These are phyloP conservation scores for Fomitopsis palustris DNA, from an alignment of 1,284 basidiomycete genomes.

Conservation along the genomic window DNA sequence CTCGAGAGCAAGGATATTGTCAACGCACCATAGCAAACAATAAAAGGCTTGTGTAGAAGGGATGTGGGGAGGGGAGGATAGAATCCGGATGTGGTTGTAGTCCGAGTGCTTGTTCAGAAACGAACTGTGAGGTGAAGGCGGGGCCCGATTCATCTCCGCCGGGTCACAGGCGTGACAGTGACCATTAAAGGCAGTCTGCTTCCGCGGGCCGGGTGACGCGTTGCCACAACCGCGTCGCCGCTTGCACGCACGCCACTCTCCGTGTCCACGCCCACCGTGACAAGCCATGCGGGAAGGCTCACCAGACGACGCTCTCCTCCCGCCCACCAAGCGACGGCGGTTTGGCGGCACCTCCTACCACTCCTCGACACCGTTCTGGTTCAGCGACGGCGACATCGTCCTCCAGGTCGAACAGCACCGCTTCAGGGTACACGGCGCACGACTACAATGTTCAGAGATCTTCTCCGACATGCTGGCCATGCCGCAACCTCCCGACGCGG, in stretches of 20 bases:
- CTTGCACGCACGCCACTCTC: not conserved
- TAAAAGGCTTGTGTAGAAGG: not conserved
- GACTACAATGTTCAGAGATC: conserved; percentile 13
- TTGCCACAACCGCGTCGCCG: not conserved
- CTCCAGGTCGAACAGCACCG: conserved; percentile 16
- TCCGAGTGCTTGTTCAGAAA: conserved; percentile 21
- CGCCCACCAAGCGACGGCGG: not conserved
- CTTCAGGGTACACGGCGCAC: conserved; percentile 21
- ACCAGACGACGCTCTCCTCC: not conserved
- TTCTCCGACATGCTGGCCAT: conserved; percentile 30
- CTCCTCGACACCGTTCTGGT: conserved; percentile 17
- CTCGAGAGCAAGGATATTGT: not conserved
- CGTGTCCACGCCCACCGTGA: not conserved
- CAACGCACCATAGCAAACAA: not conserved
- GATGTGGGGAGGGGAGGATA: not conserved
- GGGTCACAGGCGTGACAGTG: not conserved
- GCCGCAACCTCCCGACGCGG: conserved; percentile 26
- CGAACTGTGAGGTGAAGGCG: conserved; percentile 17
- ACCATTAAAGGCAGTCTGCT: not conserved
- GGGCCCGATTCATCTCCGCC: conserved; percentile 23
- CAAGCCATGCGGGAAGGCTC: not conserved
- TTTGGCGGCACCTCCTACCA: not conserved
- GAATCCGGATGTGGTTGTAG: not conserved
- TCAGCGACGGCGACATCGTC: conserved; percentile 29
- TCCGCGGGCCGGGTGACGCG: not conserved